A percentile compares a stretch with the other conserved stretches of the same genome.
phyloP scores from a whole-genome alignment of 176 grass and related monocot genomes.

The Cocos nucifera region DNA sequence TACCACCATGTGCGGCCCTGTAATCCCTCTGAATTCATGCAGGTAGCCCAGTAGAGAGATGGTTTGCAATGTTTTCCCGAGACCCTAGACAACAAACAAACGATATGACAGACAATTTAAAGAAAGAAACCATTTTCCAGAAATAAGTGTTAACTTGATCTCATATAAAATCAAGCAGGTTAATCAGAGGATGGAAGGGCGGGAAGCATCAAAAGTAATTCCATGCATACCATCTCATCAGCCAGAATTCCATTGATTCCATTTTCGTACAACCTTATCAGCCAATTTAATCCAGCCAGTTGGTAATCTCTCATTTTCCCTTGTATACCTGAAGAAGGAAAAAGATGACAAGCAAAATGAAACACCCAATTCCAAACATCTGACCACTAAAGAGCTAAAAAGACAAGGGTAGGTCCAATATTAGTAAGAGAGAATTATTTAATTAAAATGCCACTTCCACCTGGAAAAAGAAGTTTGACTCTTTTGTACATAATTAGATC shows the following conservation, averaged over 20 bases:
- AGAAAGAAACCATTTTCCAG: too few relatives aligned
- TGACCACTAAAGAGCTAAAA: too few relatives aligned
- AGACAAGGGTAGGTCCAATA: too few relatives aligned
- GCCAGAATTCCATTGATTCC: constrained; percentile 97
- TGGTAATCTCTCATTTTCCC: constrained; percentile 99
- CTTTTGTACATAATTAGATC: too few relatives aligned
- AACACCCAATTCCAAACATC: neutral
- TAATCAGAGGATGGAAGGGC: too few relatives aligned
- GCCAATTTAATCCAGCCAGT: constrained; percentile 96
- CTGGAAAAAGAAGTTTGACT: too few relatives aligned
- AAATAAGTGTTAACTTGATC: too few relatives aligned
- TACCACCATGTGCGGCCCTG: constrained; percentile 96
- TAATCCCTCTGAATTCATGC: constrained; percentile 90
- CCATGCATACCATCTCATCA: constrained; percentile 87
- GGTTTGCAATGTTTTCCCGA: constrained; percentile 98
- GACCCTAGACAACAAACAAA: constrained; percentile 47
- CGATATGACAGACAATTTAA: too few relatives aligned
- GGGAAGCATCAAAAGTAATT: too few relatives aligned
- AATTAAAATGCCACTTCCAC: too few relatives aligned
- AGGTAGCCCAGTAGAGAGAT: constrained; percentile 90
- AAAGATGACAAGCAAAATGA: neutral
- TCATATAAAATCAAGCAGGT: too few relatives aligned
- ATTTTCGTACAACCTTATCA: constrained; percentile 92
- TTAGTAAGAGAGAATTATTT: too few relatives aligned
- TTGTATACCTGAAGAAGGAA: constrained; percentile 62